Conservation (phyloP, 305 asterid species). For the Fraxinus dipetala region DNA sequence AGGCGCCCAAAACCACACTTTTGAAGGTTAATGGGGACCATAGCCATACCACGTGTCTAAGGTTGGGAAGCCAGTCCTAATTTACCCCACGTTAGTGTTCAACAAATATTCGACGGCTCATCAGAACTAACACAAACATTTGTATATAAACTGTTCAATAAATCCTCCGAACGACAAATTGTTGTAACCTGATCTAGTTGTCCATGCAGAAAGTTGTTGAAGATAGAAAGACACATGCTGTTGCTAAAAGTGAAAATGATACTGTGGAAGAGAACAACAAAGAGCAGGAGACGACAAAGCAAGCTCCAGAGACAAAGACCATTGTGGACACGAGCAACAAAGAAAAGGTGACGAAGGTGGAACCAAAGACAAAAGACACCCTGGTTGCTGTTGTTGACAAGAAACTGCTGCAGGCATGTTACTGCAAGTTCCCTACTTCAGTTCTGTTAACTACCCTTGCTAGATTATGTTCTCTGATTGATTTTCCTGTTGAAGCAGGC, state of each 20-base stretch:
- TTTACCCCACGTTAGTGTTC: not conserved
- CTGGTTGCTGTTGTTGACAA: conserved; percentile 47
- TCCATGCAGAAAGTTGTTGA: conserved; percentile 40
- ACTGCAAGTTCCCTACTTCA: conserved; percentile 4
- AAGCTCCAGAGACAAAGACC: conserved; percentile 31
- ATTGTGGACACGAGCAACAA: conserved; percentile 32
- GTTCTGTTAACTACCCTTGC: not conserved
- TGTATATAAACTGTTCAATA: not conserved
- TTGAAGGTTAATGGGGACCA: not conserved
- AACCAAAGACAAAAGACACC: conserved; percentile 36
- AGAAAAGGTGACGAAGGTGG: conserved; percentile 43
- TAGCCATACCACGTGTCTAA: not conserved
- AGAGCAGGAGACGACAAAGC: conserved; percentile 33
- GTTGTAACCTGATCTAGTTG: conserved; percentile 16
- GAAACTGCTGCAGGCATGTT: conserved; percentile 70
- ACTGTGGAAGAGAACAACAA: conserved; percentile 32
- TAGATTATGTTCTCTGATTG: conserved; percentile 11
- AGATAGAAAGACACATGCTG: conserved; percentile 35
- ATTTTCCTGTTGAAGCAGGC: conserved; percentile 48
- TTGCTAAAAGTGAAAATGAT: conserved; percentile 30
- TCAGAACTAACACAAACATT: not conserved
- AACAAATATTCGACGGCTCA: not conserved
- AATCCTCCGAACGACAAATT: not conserved
- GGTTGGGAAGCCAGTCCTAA: not conserved
- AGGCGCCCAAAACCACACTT: not conserved